phyloP scores from a whole-genome alignment of 2,329 filamentous ascomycete genomes.

The Penicillium sp. region DNA sequence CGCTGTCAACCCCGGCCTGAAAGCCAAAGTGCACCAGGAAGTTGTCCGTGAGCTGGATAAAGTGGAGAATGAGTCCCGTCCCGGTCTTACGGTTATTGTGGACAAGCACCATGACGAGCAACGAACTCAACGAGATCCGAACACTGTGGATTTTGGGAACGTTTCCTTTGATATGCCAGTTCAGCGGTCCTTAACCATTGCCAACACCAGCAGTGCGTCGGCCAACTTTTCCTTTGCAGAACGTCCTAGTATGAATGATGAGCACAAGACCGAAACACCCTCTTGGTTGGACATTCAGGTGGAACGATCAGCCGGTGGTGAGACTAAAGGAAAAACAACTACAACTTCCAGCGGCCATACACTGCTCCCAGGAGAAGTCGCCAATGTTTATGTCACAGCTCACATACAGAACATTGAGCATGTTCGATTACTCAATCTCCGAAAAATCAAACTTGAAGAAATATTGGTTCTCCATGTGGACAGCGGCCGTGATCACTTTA shows the following conservation, averaged over 20 bases:
- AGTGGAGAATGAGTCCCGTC: conserved; percentile 83
- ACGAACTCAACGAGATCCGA: conserved; percentile 39
- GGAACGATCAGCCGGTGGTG: conserved; percentile 46
- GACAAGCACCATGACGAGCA: conserved; percentile 49
- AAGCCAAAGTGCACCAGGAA: conserved; percentile 75
- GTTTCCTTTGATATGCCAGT: conserved; percentile 64
- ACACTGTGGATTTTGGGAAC: conserved; percentile 69
- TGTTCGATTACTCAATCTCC: conserved; percentile 66
- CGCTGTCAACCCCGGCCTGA: conserved; percentile 76
- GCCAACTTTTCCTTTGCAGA: conserved; percentile 77
- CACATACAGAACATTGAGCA: conserved; percentile 59
- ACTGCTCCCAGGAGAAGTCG: conserved; percentile 78
- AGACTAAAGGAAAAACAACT: conserved; percentile 25
- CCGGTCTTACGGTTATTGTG: conserved; percentile 73
- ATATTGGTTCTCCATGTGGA: conserved; percentile 79
- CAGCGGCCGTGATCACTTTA: conserved; percentile 83
- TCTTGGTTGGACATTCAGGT: conserved; percentile 69
- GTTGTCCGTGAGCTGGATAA: conserved; percentile 83
- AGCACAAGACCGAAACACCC: conserved; percentile 42
- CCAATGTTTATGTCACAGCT: conserved; percentile 62
- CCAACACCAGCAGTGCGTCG: conserved; percentile 80
- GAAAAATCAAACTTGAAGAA: conserved; percentile 64
- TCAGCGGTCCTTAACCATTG: conserved; percentile 68
- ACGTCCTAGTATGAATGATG: conserved; percentile 51
- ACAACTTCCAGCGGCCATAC: conserved; percentile 49